Base-by-base conservation (phyloP, 306 rosid genomes). In the Cicer yamashitae region DNA sequence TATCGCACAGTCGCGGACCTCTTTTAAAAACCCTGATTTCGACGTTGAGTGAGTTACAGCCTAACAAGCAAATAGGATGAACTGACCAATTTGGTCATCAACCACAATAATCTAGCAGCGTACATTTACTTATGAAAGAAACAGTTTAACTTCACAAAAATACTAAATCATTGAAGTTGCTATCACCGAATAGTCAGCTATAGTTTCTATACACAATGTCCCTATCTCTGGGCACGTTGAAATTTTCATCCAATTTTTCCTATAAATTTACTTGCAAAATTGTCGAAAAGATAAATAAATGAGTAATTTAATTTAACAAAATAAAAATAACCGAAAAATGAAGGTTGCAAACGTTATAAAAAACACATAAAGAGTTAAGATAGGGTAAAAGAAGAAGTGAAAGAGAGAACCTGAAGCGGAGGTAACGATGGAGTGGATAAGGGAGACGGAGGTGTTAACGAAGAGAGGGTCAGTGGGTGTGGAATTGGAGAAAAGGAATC, bases 391-490 rank as follows among this genome's bases (percentile, higher is more conserved):
- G 30, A 41, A 6, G 12, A 17, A 70, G 25, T 7, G 7, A 34
- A 59, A 11, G 41, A 58, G 38, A 63, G 76, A 59, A 91, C 97
- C 98, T 85, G 97, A 91, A 74, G 87, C 56, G 15, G 96, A 90
- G 66, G 94, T 91, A 67, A 90, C 15, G 56, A 71, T 8, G 78
- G 96, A 90, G 76, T 94, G 98, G 17, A 94, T 86, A 70, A 94
- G 98, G 25, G 98, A 94, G 39, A 94, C 98, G 6, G 90, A 69
- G 81, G 97, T 94, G 79, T 91, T 94, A 64, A 91, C 93, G 45
- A 91, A 87, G 75, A 91, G 90, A 63, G 90, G 86, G 58, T 94
- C 92, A 8, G 14, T 17, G 14, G 1, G 25, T 6, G 18, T 2
- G 13, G 2, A 17, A 30, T 57, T 78, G n/a, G 86, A 79, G 78